Conservation (phyloP, 345 rosid genomes). For the Dipteronia sinensis region DNA sequence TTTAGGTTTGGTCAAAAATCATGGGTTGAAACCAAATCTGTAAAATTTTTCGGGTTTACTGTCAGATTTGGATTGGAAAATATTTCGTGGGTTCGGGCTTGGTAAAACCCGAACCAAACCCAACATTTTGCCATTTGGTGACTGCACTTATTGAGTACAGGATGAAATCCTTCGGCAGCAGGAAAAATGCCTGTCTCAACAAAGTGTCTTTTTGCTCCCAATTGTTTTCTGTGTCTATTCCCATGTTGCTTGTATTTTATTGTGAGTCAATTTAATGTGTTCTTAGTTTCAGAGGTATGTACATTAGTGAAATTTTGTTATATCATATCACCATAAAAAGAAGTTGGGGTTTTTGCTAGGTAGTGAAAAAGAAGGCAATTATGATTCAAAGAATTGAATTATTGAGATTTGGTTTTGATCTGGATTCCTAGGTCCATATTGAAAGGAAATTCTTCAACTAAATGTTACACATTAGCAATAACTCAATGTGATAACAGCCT, state of each 20-base stretch:
- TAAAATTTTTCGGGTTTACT: too few relatives aligned
- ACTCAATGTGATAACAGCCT: too few relatives aligned
- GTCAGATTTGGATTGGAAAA: too few relatives aligned
- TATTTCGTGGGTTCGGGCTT: too few relatives aligned
- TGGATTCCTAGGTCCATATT: too few relatives aligned
- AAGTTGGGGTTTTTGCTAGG: not conserved
- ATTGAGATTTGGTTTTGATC: too few relatives aligned
- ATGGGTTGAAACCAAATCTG: too few relatives aligned
- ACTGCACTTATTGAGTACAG: slow-evolving; percentile 6
- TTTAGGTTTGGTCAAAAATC: too few relatives aligned
- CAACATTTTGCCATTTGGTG: too few relatives aligned
- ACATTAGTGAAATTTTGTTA: slow-evolving; percentile 7
- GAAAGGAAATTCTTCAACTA: too few relatives aligned
- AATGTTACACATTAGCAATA: too few relatives aligned
- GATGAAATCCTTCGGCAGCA: slow-evolving; percentile 8
- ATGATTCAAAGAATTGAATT: not conserved
- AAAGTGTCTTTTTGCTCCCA: not conserved
- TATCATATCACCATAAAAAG: not conserved
- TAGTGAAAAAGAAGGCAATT: not conserved
- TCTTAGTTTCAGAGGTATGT: not conserved
- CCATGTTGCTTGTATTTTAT: not conserved
- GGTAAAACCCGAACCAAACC: too few relatives aligned
- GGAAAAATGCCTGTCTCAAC: not conserved
- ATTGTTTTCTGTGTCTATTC: not conserved
- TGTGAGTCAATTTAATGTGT: not conserved